Percentiles rank a stretch among this genome's conserved stretches.
These are phyloP conservation scores for Schizopora paradoxa DNA, from an alignment of 1,284 basidiomycete genomes.

Conservation along the genomic window DNA sequence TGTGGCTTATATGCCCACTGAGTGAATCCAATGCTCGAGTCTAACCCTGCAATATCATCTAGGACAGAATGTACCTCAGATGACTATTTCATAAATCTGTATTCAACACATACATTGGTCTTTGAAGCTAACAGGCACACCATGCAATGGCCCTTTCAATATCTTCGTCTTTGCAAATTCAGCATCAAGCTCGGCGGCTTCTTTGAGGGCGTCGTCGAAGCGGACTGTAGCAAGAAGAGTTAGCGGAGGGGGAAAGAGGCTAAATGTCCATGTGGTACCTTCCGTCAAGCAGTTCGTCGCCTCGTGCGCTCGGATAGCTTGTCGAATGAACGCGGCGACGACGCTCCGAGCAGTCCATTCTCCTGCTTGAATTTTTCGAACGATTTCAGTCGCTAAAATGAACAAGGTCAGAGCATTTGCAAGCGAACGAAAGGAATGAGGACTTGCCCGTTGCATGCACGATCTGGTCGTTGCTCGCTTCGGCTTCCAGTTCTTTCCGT, in stretches of 20 bases:
- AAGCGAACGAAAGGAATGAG: background rate
- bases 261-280: slow-evolving; percentile 34
- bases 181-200: slow-evolving; percentile 59
- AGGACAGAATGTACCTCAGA: slow-evolving; percentile 5
- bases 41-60: slow-evolving; percentile 57
- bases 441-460: slow-evolving; percentile 27
- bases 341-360: slow-evolving; percentile 74
- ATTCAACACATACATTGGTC: slow-evolving; percentile 50
- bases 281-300: slow-evolving; percentile 77
- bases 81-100: slow-evolving; percentile 5
- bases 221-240: slow-evolving; percentile 43
- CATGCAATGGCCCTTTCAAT: slow-evolving; percentile 70
- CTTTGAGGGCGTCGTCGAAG: slow-evolving; percentile 59
- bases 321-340: slow-evolving; percentile 67
- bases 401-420: background rate
- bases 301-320: slow-evolving; percentile 58
- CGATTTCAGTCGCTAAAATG: slow-evolving; percentile 56
- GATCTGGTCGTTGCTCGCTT: slow-evolving; percentile 18
- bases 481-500: slow-evolving; percentile 18
- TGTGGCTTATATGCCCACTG: slow-evolving; percentile 59
- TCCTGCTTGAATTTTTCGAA: slow-evolving; percentile 46
- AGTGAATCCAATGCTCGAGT: slow-evolving; percentile 72
- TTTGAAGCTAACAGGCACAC: slow-evolving; percentile 77
- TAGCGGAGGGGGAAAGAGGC: background rate
- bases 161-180: slow-evolving; percentile 57